Evolutionary conservation across 1,139 yeast genomes (phyloP).

Genomic region (Lodderomyces oxycetoniae): DNA sequence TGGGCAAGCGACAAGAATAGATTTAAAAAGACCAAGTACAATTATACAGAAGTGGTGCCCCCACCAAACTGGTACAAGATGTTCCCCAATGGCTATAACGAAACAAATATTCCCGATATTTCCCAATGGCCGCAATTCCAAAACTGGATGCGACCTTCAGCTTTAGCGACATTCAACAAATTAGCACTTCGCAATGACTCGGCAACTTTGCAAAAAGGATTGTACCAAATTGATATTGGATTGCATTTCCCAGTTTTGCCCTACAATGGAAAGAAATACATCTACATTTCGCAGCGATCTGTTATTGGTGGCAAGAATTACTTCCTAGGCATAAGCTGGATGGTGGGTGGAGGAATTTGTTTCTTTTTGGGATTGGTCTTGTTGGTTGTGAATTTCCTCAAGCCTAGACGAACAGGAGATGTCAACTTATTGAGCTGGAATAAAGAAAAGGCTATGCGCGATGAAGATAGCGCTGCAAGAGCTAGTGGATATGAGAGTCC

Average conservation of each 20-base stretch:
- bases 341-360: slow-evolving; percentile 91
- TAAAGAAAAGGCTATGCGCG: slow-evolving; percentile 29
- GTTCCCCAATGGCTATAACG: slow-evolving; percentile 70
- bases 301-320: slow-evolving; percentile 88
- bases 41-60: slow-evolving; percentile 59
- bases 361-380: slow-evolving; percentile 55
- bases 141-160: slow-evolving; percentile 98
- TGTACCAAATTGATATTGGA: slow-evolving; percentile 68
- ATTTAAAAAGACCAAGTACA: slow-evolving; percentile 57
- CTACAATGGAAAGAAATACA: slow-evolving; percentile 76
- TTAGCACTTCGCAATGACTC: slow-evolving; percentile 76
- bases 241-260: slow-evolving; percentile 84
- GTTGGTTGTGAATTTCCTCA: slow-evolving; percentile 55
- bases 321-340: slow-evolving; percentile 84
- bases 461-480: slow-evolving; percentile 17
- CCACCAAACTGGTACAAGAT: slow-evolving; percentile 70
- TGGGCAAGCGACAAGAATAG: slow-evolving; percentile 61
- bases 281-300: slow-evolving; percentile 78
- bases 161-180: slow-evolving; percentile 79
- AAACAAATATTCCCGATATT: slow-evolving; percentile 57
- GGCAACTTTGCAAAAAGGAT: slow-evolving; percentile 56
- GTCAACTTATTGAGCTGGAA: slow-evolving; percentile 72
- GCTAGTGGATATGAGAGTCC: slow-evolving; percentile 12
- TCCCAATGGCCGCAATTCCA: slow-evolving; percentile 68
- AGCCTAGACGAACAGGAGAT: slow-evolving; percentile 75